Percentiles rank a stretch among this genome's conserved stretches.
These are phyloP conservation scores for Chloris gayana DNA, from an alignment of 176 grass and related monocot genomes.

Conservation along the genomic window DNA sequence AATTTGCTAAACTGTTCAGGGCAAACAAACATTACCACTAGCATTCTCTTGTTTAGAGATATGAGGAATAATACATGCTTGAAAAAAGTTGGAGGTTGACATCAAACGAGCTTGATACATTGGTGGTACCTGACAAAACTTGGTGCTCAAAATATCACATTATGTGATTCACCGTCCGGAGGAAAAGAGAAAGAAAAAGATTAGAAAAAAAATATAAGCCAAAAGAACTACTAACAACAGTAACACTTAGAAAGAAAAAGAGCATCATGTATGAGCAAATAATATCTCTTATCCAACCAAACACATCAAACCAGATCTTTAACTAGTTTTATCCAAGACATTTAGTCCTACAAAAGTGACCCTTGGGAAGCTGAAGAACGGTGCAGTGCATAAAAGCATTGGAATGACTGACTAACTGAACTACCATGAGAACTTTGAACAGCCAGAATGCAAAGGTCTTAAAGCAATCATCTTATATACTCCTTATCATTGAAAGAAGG, in stretches of 20 bases:
- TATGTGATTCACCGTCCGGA: not conserved
- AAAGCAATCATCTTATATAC: conserved; percentile 4
- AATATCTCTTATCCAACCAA: conserved; percentile 24
- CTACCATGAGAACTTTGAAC: not conserved
- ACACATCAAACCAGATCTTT: not conserved
- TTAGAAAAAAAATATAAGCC: conserved; percentile 7
- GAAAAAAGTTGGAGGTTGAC: conserved; percentile 17
- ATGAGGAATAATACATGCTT: conserved; percentile 16
- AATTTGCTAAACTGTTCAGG: not conserved
- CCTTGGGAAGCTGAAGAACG: not conserved
- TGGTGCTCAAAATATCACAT: conserved; percentile 16
- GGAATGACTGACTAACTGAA: conserved; percentile 21
- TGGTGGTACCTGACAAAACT: conserved; percentile 22
- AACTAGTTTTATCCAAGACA: not conserved
- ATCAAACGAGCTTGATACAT: conserved; percentile 12
- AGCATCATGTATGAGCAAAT: not conserved
- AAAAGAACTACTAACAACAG: conserved; percentile 17
- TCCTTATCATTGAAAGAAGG: conserved; percentile 3
- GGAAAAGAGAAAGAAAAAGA: conserved; percentile 22
- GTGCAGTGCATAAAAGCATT: not conserved
- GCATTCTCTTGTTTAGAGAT: conserved; percentile 3
- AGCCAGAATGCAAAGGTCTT: not conserved
- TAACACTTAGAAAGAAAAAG: conserved; percentile 6
- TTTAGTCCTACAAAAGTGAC: not conserved
- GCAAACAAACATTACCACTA: not conserved